Percentiles rank a stretch among this genome's conserved stretches.
Evolutionary conservation across 2,329 filamentous ascomycete genomes (phyloP).

Genomic region (Fusarium sororula): DNA sequence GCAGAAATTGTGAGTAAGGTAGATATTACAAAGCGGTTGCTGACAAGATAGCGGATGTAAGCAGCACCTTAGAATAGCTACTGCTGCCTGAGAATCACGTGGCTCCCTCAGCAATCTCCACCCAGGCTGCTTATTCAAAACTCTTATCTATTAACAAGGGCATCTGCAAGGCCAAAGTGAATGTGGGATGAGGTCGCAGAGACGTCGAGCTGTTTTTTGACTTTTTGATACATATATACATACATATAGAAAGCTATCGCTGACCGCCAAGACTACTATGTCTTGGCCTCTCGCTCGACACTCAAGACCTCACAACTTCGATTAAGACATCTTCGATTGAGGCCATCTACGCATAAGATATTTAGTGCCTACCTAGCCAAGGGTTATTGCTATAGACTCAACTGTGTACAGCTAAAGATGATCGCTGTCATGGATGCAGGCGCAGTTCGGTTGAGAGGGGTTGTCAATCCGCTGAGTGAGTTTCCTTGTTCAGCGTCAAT

Average conservation of each 20-base stretch:
- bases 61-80: not conserved
- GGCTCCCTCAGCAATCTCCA: not conserved
- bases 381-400: fast-evolving
- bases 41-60: not conserved
- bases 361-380: no score
- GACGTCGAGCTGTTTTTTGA: not conserved
- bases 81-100: not conserved
- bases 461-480: fast-evolving
- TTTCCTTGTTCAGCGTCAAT: fast-evolving
- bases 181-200: not conserved
- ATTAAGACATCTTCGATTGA: not conserved
- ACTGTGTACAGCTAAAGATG: not conserved
- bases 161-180: not conserved
- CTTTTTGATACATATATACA: no score
- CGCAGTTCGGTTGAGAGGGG: fast-evolving
- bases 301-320: not conserved
- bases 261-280: not conserved
- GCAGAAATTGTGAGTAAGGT: not conserved
- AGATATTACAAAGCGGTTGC: not conserved
- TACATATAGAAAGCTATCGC: not conserved
- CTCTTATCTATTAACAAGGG: not conserved
- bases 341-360: fast-evolving
- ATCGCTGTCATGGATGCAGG: fast-evolving
- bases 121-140: not conserved
- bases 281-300: no score